These are phyloP conservation scores for Coemansia sp. DNA, from an alignment of 192 early-diverging fungal genomes.

Conservation along the genomic window DNA sequence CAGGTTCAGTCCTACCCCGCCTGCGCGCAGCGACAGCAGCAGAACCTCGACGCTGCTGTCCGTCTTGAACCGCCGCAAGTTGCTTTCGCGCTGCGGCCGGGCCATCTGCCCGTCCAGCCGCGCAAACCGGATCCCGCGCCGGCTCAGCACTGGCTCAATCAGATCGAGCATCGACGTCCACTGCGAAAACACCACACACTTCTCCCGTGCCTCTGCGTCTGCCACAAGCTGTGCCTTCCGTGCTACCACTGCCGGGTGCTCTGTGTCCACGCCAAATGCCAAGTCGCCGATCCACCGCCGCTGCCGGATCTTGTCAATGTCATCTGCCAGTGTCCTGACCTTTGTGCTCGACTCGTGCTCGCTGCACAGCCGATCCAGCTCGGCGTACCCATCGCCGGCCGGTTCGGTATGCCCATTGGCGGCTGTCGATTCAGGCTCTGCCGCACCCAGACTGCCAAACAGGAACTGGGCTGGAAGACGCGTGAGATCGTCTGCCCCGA, in stretches of 20 bases:
- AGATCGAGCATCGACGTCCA: constrained; percentile 83
- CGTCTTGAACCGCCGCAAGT: constrained; percentile 56
- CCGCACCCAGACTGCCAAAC: not conserved
- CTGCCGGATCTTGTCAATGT: constrained; percentile 31
- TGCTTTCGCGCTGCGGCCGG: constrained; percentile 56
- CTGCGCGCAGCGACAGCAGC: constrained; percentile 62
- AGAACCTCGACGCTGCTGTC: constrained; percentile 57
- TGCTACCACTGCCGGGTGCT: constrained; percentile 21
- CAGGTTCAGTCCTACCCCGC: constrained; percentile 70
- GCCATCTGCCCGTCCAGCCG: constrained; percentile 78
- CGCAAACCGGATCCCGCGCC: constrained; percentile 55
- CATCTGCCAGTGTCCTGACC: constrained; percentile 13
- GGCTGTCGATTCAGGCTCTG: not conserved
- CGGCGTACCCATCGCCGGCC: constrained; percentile 8
- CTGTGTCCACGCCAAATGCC: constrained; percentile 31
- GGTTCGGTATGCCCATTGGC: not conserved
- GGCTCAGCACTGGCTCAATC: constrained; percentile 52
- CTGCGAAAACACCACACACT: constrained; percentile 92
- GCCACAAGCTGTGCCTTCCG: constrained; percentile 14
- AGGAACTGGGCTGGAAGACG: constrained; percentile 14
- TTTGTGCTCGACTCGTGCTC: constrained; percentile 41
- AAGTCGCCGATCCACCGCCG: constrained; percentile 30
- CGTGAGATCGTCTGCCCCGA: constrained; percentile 13
- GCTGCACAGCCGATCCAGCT: constrained; percentile 30
- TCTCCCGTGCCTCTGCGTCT: constrained; percentile 43